Conservation (phyloP, 1,139 yeast species). For the Saccharomyces pastorianus region DNA sequence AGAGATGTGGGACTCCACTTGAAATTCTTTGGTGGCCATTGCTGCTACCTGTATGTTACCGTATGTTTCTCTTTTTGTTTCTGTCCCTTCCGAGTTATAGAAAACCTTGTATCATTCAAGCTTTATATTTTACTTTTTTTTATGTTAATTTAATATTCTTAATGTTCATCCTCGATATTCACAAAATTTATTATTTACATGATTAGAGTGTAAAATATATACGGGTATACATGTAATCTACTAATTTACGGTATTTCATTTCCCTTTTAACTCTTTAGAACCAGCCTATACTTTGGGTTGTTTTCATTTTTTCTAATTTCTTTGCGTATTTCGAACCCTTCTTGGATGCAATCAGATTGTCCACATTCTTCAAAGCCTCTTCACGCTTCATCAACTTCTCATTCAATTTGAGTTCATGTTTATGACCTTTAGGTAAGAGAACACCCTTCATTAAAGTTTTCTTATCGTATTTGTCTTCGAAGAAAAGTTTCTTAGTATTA, state of each 20-base stretch:
- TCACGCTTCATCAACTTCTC: constrained; percentile 53
- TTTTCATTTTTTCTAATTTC: constrained; percentile 46
- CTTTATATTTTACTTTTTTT: neutral
- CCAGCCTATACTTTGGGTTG: constrained; percentile 2
- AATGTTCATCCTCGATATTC: neutral
- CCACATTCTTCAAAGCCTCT: constrained; percentile 67
- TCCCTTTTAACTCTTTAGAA: neutral
- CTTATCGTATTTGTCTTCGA: constrained; percentile 63
- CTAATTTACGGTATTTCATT: neutral
- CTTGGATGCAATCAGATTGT: constrained; percentile 55
- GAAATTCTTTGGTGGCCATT: constrained; percentile 26
- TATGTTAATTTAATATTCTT: neutral
- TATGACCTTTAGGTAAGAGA: constrained; percentile 67
- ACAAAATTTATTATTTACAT: neutral
- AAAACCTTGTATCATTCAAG: neutral
- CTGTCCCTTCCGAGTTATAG: neutral
- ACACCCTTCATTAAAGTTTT: constrained; percentile 76
- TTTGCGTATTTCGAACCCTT: constrained; percentile 56
- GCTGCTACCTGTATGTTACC: neutral
- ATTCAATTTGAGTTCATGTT: constrained; percentile 65
- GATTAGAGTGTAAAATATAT: neutral
- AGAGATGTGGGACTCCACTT: constrained; percentile 26
- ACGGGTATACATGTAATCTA: neutral
- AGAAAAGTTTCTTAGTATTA: constrained; percentile 50
- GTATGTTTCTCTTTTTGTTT: neutral